Conservation (phyloP, 768 basidiomycete genomes). For the Sutorius australiensis region DNA sequence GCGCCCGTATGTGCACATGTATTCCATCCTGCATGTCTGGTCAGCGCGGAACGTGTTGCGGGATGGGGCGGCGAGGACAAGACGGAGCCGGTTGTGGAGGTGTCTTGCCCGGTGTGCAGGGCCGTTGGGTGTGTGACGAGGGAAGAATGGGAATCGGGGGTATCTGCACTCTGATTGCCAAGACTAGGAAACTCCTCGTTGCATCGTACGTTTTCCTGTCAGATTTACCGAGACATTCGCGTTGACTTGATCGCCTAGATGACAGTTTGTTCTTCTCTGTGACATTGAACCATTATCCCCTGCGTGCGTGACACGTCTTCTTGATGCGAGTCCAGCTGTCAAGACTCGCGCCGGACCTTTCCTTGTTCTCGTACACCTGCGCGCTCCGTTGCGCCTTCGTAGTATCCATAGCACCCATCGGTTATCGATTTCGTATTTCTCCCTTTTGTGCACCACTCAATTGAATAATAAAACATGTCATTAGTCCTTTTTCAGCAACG, state of each 20-base stretch:
- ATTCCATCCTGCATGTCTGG: constrained; percentile 73
- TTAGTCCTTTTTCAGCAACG: constrained; percentile 14
- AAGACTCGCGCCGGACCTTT: background rate
- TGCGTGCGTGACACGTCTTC: constrained; percentile 6
- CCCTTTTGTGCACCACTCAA: background rate
- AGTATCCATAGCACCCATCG: constrained; percentile 20
- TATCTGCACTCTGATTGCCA: constrained; percentile 24
- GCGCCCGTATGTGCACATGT: constrained; percentile 51
- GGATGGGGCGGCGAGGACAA: constrained; percentile 53
- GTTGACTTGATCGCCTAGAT: background rate
- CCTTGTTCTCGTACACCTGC: background rate
- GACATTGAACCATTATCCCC: background rate
- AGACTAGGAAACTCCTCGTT: background rate
- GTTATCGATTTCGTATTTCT: background rate
- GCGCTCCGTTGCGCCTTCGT: background rate
- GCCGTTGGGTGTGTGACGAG: constrained; percentile 55
- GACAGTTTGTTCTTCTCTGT: background rate
- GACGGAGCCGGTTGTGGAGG: constrained; percentile 47
- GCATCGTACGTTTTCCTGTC: constrained; percentile 2
- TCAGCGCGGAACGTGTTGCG: constrained; percentile 61
- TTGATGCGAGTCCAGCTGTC: background rate
- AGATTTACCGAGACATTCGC: background rate
- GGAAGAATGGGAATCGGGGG: constrained; percentile 59
- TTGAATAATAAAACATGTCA: background rate
- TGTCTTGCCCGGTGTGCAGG: constrained; percentile 73